Evolutionary conservation across 345 rosid species (phyloP).

Genomic region (Erysimum cheiranthoides): DNA sequence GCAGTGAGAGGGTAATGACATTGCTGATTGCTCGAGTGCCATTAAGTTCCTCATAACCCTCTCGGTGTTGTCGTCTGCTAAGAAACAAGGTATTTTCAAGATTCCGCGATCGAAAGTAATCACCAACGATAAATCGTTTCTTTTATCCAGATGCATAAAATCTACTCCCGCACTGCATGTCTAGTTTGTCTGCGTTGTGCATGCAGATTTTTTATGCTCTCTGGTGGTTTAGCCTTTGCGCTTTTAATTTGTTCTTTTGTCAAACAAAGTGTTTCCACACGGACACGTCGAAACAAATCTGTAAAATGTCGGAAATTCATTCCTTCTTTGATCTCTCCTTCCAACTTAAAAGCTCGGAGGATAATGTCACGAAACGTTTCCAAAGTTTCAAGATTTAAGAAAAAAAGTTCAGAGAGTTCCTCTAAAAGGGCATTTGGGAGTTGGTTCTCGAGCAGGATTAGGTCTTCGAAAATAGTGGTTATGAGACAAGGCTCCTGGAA

Average conservation of each 20-base stretch:
- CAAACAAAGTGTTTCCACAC: slow-evolving; percentile 35
- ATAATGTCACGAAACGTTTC: slow-evolving; percentile 9
- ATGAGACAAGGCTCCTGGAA: slow-evolving; percentile 24
- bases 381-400: not conserved
- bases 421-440: slow-evolving; percentile 35
- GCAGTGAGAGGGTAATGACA: slow-evolving; percentile 19
- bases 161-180: slow-evolving; percentile 34
- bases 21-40: slow-evolving; percentile 45
- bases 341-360: slow-evolving; percentile 6
- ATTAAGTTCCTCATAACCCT: slow-evolving; percentile 34
- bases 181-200: slow-evolving; percentile 37
- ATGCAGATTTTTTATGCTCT: slow-evolving; percentile 7
- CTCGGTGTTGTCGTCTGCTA: slow-evolving; percentile 10
- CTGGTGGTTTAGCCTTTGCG: not conserved
- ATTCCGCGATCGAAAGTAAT: not conserved
- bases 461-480: slow-evolving; percentile 29
- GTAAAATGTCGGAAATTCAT: slow-evolving; percentile 36
- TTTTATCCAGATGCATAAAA: not conserved
- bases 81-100: slow-evolving; percentile 41
- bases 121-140: slow-evolving; percentile 25
- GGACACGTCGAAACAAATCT: slow-evolving; percentile 35
- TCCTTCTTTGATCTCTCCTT: not conserved
- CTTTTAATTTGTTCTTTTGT: not conserved
- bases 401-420: slow-evolving; percentile 12
- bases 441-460: slow-evolving; percentile 43